Evolutionary conservation across 1,284 basidiomycete genomes (phyloP), one percentile per base, ranked within the genome.

Genomic region (Boletus sp.): DNA sequence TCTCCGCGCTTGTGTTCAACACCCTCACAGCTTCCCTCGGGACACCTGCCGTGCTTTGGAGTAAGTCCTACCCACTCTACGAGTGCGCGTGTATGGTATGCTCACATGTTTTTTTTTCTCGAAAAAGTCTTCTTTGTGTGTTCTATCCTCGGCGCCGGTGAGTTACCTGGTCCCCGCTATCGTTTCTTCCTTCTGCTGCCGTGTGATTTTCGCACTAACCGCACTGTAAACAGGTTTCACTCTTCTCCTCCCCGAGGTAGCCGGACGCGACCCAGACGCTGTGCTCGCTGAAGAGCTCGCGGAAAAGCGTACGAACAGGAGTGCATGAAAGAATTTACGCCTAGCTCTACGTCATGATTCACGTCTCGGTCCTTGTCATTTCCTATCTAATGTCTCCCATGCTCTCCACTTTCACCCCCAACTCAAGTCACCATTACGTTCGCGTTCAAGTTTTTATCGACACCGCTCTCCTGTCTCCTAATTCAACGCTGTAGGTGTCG

Each of bases 1-100:
- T 93, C 52, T 85, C 87, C 30, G 84, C 88, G 40, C 79, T 91
- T 54, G 88, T 76, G 8, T 91, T 92, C 72, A 88, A 88, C 60
- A 73, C 77, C 13, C 71, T 91, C 35, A 80, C 76, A 45, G 69
- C 80, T 54, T 72, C 73, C 32, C 80, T 88, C 51, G 87, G 87
- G 25, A 81, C 78, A 16, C 75, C 77, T 10, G 65, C 62, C 29
- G 74, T 82, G 6, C 69, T 85, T 9, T 85, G 82, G 82, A 84
- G 82, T 84, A 57, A 55, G 75, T 71, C 2, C n/a, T 32, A 17
- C 30, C 22, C 23, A 22, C 16, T 64, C 4, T n/a, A 8, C 5
- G 14, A 7, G 19, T 17, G 10, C 6, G 8, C 16, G 27, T 10
- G 14, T 38, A 30, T n/a, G 14, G 10, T 19, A 20, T 34, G 10